Evolutionary conservation across 352 stramenopile species (phyloP), one percentile per base, ranked within the genome.

Genomic region (Globisporangium lucens): DNA sequence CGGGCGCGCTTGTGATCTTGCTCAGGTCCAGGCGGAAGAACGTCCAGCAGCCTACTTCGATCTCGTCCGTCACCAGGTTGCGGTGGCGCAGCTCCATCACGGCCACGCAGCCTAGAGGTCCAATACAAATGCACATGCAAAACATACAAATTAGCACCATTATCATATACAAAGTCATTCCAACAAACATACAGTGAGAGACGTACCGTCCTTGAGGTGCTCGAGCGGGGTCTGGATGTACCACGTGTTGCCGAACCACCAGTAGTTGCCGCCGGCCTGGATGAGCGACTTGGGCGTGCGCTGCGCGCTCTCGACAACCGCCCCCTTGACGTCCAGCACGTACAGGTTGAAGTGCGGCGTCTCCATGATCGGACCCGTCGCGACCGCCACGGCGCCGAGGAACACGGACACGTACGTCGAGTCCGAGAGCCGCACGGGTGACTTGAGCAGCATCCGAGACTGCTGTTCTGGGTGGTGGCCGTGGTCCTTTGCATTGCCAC

Each of bases 171-270:
- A 30, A 24, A 63, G 1, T 41, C 38, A 52, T 7, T 29, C 17
- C 22, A 20, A 58, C 55, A 56, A 35, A 65, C 35, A 52, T 12
- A 33, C 33, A 13, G 24, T 58, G 8, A 41, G 24, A 61, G 8
- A 41, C 85, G 53, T 84, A 94, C 86, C 87, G 41, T 96, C 87
- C 60, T 89, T 93, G 56, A 96, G 79, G 69, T 96, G 89, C 60
- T 95, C 89, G 22, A 96, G 74, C 20, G 86, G 87, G 9, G 85
- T 90, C 67, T 96, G 89, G 24, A 96, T 66, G 74, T 93, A 89
- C 89, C 89, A 96, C 57, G 86, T 91, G 72, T 96, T 96, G 68
- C 89, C 89, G 68, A 94, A 96, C 85, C 85, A 95, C 89, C 86
- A 94, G 69, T 94, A 93, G 72, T 93, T 94, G 46, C 85, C 84